phyloP scores from a whole-genome alignment of 2,329 filamentous ascomycete genomes.

The Epichloe gansuensis region DNA sequence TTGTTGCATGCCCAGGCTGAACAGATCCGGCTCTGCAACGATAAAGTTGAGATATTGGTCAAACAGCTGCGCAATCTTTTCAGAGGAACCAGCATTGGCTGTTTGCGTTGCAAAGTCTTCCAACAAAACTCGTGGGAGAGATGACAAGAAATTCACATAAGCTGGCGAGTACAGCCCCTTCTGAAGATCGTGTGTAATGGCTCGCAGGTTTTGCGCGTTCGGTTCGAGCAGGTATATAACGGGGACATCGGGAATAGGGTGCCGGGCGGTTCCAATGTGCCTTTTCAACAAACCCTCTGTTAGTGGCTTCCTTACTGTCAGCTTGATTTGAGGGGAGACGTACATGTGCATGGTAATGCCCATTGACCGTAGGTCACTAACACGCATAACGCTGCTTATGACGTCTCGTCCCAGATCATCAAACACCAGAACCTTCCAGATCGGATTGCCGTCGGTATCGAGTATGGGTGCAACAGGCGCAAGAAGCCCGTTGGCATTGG shows the following conservation, averaged over 20 bases:
- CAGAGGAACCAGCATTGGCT: conserved; percentile 70
- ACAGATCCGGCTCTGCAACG: conserved; percentile 88
- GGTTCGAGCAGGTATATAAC: conserved; percentile 96
- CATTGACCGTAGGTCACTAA: conserved; percentile 84
- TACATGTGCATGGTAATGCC: conserved; percentile 97
- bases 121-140: conserved; percentile 75
- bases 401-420: conserved; percentile 86
- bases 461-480: conserved; percentile 67
- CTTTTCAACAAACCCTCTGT: conserved; percentile 25
- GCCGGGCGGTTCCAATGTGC: conserved; percentile 69
- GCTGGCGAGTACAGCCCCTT: conserved; percentile 84
- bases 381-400: conserved; percentile 88
- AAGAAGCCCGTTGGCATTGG: conserved; percentile 49
- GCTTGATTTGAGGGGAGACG: conserved; percentile 7
- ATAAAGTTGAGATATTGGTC: conserved; percentile 98
- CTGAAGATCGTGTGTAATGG: conserved; percentile 75
- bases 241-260: conserved; percentile 90
- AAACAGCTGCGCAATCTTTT: conserved; percentile 82
- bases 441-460: conserved; percentile 77
- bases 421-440: conserved; percentile 97
- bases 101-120: conserved; percentile 92
- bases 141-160: conserved; percentile 94
- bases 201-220: conserved; percentile 64
- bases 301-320: not conserved
- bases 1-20: conserved; percentile 86